phyloP scores from a whole-genome alignment of 1,139 yeast genomes.

The Yamadazyma atmosphaerica region DNA sequence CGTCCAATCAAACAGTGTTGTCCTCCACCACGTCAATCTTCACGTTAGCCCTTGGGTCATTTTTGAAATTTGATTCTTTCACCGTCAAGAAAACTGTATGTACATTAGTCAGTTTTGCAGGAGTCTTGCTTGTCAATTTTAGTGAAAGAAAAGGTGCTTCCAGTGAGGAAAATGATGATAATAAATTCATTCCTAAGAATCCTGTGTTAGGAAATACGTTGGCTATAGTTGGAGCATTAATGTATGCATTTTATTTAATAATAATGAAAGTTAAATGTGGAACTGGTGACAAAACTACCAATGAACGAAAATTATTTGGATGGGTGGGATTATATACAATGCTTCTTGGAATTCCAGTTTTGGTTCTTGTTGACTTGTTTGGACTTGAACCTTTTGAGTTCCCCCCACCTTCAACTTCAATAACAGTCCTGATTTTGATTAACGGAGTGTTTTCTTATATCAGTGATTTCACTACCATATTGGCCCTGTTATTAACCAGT shows the following conservation, averaged over 20 bases:
- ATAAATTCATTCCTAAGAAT: conserved; percentile 34
- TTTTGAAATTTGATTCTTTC: conserved; percentile 41
- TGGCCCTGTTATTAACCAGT: conserved; percentile 54
- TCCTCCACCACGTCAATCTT: conserved; percentile 54
- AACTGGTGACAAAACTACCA: conserved; percentile 40
- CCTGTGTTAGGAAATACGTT: conserved; percentile 47
- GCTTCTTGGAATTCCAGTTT: conserved; percentile 37
- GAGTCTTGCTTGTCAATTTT: conserved; percentile 49
- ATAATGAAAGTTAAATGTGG: conserved; percentile 47
- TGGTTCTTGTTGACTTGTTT: conserved; percentile 30
- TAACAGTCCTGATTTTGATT: conserved; percentile 34
- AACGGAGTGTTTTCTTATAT: conserved; percentile 49
- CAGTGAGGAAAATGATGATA: conserved; percentile 15
- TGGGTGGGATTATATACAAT: conserved; percentile 46
- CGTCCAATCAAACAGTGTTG: conserved; percentile 53
- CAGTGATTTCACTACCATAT: conserved; percentile 50
- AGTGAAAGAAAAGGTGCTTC: conserved; percentile 26
- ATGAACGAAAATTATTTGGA: conserved; percentile 51
- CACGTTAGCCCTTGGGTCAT: conserved; percentile 45
- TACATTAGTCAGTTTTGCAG: conserved; percentile 44
- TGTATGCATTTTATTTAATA: conserved; percentile 48
- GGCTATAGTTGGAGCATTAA: conserved; percentile 48
- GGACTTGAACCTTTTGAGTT: conserved; percentile 41
- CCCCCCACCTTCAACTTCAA: conserved; percentile 39
- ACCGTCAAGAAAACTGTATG: conserved; percentile 44